Evolutionary conservation across 2,329 filamentous ascomycete species (phyloP).

Genomic region (Calonectria hawksworthii): DNA sequence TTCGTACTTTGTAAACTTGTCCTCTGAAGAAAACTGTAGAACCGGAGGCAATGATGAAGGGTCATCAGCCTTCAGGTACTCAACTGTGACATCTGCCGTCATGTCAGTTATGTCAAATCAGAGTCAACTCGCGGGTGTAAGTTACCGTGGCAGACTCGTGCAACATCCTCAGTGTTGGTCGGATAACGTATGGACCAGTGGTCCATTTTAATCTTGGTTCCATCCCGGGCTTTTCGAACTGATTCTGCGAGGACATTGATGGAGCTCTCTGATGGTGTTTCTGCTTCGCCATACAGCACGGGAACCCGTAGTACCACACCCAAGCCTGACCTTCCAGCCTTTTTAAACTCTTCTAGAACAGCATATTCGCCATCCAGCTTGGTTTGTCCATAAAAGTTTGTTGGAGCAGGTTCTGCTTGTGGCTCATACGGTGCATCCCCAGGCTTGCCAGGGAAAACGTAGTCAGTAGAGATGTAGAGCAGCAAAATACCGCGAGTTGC

Average conservation of each 20-base stretch:
- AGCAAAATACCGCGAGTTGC: conserved; percentile 72
- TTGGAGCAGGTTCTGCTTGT: conserved; percentile 73
- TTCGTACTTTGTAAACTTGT: conserved; percentile 89
- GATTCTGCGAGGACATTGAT: conserved; percentile 85
- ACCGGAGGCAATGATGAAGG: conserved; percentile 73
- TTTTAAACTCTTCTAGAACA: conserved; percentile 71
- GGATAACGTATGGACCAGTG: conserved; percentile 89
- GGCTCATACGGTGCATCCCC: conserved; percentile 89
- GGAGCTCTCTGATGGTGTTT: conserved; percentile 81
- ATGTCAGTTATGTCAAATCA: background rate
- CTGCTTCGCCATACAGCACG: conserved; percentile 84
- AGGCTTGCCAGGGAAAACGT: conserved; percentile 79
- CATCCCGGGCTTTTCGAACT: conserved; percentile 79
- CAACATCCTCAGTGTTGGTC: conserved; percentile 92
- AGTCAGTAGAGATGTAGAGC: conserved; percentile 87
- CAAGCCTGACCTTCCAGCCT: conserved; percentile 63
- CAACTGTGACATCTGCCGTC: conserved; percentile 74
- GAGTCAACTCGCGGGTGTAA: conserved; percentile 30
- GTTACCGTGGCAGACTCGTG: conserved; percentile 78
- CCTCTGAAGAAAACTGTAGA: conserved; percentile 89
- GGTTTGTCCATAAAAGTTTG: conserved; percentile 80
- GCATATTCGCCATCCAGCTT: conserved; percentile 74
- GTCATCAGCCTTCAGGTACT: conserved; percentile 71
- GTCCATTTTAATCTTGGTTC: conserved; percentile 80
- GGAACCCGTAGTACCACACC: conserved; percentile 84